Conservation (phyloP, 257 asterid species). For the Coffea eugenioides region DNA sequence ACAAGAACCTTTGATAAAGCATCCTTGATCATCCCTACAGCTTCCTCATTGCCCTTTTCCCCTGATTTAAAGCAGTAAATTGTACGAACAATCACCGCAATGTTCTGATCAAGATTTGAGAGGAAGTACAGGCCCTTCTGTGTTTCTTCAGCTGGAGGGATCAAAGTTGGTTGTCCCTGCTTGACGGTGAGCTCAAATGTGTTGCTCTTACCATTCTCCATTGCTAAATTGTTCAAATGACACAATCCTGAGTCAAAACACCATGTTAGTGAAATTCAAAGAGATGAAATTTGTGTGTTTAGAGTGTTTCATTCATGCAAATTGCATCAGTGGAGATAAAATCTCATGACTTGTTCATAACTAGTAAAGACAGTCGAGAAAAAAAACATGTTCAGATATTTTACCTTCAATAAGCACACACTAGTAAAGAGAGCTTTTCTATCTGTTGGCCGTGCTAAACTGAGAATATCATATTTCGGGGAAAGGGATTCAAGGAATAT, state of each 20-base stretch:
- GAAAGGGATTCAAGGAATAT: slow-evolving; percentile 26
- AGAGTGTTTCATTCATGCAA: slow-evolving; percentile 17
- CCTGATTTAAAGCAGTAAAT: slow-evolving; percentile 73
- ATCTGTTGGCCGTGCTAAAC: neutral
- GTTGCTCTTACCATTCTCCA: slow-evolving; percentile 49
- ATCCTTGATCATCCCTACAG: slow-evolving; percentile 48
- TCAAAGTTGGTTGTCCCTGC: slow-evolving; percentile 53
- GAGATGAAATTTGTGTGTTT: neutral
- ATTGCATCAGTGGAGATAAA: neutral
- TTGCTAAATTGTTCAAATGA: slow-evolving; percentile 14
- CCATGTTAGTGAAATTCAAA: neutral
- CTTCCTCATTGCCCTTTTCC: slow-evolving; percentile 53
- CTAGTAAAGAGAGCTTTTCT: neutral
- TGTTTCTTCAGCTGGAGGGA: slow-evolving; percentile 66
- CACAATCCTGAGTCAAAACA: slow-evolving; percentile 16
- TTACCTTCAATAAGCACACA: slow-evolving; percentile 3
- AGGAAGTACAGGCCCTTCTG: slow-evolving; percentile 54
- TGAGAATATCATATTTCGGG: slow-evolving; percentile 13
- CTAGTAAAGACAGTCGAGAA: neutral
- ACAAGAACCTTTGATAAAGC: slow-evolving; percentile 72
- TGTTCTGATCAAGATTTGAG: slow-evolving; percentile 85
- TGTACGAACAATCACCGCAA: slow-evolving; percentile 73
- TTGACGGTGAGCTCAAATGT: slow-evolving; percentile 45
- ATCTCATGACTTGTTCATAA: neutral
- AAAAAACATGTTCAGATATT: neutral